phyloP scores from a whole-genome alignment of 2,329 filamentous ascomycete species.

The Aureobasidium sp. region DNA sequence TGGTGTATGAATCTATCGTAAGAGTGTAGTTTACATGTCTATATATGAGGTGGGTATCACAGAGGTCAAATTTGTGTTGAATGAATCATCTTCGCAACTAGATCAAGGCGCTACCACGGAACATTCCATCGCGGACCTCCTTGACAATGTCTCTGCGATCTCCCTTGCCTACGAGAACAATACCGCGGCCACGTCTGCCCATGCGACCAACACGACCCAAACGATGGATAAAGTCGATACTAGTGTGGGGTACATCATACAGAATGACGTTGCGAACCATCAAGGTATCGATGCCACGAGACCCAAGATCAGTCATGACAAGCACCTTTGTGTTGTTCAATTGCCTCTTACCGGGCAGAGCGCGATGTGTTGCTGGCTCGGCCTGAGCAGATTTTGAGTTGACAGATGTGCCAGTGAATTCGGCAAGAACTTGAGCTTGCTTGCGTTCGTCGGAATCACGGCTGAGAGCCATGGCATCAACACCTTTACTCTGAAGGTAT shows the following conservation, averaged over 20 bases:
- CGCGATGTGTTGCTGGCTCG: neutral
- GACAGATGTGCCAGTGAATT: conserved; percentile 53
- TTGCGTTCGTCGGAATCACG: conserved; percentile 74
- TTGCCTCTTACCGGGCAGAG: conserved; percentile 29
- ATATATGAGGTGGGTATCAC: neutral
- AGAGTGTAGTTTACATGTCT: neutral
- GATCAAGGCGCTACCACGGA: conserved; percentile 41
- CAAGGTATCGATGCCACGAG: conserved; percentile 87
- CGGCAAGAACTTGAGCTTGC: conserved; percentile 65
- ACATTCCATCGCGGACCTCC: conserved; percentile 74
- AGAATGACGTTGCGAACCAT: conserved; percentile 85
- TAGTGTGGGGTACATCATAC: conserved; percentile 96
- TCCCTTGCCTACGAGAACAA: conserved; percentile 82
- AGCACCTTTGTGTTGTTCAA: conserved; percentile 79
- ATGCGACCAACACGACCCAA: conserved; percentile 87
- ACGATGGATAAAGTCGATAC: conserved; percentile 96
- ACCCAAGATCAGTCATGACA: conserved; percentile 88
- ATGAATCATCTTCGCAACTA: conserved; percentile 18
- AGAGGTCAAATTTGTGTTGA: neutral
- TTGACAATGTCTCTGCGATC: conserved; percentile 85
- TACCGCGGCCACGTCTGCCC: conserved; percentile 78
- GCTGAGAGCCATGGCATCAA: conserved; percentile 77
- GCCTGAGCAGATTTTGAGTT: neutral
- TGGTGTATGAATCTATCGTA: neutral
- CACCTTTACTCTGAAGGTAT: conserved; percentile 75